Evolutionary conservation across 2,329 filamentous ascomycete species (phyloP).

Genomic region (Aspergillus sp.): DNA sequence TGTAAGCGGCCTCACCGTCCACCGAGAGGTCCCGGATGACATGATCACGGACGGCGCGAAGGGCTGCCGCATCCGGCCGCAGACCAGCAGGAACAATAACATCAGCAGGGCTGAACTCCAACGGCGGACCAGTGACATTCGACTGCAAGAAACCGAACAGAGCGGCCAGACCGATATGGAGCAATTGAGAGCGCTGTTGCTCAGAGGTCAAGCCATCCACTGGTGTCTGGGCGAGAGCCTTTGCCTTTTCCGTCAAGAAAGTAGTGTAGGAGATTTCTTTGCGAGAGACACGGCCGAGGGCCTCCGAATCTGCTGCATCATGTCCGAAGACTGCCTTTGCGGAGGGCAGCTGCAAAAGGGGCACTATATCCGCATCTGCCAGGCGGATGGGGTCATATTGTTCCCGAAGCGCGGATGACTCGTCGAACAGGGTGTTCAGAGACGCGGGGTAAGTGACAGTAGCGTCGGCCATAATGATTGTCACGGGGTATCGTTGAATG

Average conservation of each 20-base stretch:
- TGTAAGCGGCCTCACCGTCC: slow-evolving; percentile 85
- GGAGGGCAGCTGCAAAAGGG: slow-evolving; percentile 37
- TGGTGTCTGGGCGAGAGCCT: slow-evolving; percentile 23
- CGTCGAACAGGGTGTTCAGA: slow-evolving; percentile 38
- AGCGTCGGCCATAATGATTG: slow-evolving; percentile 28
- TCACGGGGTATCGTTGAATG: too few species aligned
- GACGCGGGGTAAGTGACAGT: slow-evolving; percentile 28
- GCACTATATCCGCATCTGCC: slow-evolving; percentile 35
- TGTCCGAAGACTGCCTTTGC: slow-evolving; percentile 44
- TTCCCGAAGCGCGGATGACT: slow-evolving; percentile 25
- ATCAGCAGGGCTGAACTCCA: slow-evolving; percentile 59
- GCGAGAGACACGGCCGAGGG: slow-evolving; percentile 31
- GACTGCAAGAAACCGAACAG: slow-evolving; percentile 80
- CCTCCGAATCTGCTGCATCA: slow-evolving; percentile 28
- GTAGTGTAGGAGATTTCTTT: slow-evolving; percentile 41
- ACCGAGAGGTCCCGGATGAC: slow-evolving; percentile 71
- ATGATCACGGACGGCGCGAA: slow-evolving; percentile 53
- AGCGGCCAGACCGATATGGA: slow-evolving; percentile 66
- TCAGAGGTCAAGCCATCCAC: slow-evolving; percentile 25
- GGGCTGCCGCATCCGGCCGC: slow-evolving; percentile 41
- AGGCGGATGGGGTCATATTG: slow-evolving; percentile 40
- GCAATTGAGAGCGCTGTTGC: slow-evolving; percentile 41
- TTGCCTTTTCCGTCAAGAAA: slow-evolving; percentile 39
- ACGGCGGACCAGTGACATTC: slow-evolving; percentile 82
- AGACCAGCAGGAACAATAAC: slow-evolving; percentile 50